A percentile compares a stretch with the other conserved stretches of the same genome.
Conservation (phyloP, 1,139 yeast genomes). For the Saccharomyces hybrid region DNA sequence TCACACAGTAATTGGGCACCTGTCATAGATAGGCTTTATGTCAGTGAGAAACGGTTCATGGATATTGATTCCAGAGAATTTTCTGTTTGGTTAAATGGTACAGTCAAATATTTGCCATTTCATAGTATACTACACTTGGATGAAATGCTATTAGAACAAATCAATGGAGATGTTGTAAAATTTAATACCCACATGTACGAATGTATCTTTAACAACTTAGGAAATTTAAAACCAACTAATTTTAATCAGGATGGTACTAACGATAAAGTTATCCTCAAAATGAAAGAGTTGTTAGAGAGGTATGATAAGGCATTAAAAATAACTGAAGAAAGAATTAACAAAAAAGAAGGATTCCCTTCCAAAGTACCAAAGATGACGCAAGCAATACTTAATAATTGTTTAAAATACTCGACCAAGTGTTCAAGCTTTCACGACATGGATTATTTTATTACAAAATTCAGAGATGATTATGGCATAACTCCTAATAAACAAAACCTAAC, state of each 20-base stretch:
- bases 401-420: not conserved
- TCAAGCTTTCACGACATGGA: conserved; percentile 42
- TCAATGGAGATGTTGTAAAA: conserved; percentile 31
- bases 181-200: conserved; percentile 37
- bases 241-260: not conserved
- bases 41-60: conserved; percentile 36
- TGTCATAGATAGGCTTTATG: conserved; percentile 40
- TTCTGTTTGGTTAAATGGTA: conserved; percentile 35
- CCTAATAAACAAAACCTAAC: conserved; percentile 57
- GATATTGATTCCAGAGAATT: conserved; percentile 37
- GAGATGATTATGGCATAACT: conserved; percentile 33
- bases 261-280: not conserved
- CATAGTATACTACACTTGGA: conserved; percentile 35
- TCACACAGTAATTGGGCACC: conserved; percentile 38
- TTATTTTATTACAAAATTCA: conserved; percentile 22
- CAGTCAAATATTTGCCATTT: conserved; percentile 37
- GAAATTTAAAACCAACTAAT: not conserved
- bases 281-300: not conserved
- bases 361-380: not conserved
- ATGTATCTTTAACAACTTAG: conserved; percentile 33
- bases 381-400: not conserved
- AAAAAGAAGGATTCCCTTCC: not conserved
- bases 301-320: not conserved
- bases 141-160: conserved; percentile 27
- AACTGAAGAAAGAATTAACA: not conserved